Evolutionary conservation across 108 stramenopile species (phyloP).

Genomic region (Skeletonema tropicum): DNA sequence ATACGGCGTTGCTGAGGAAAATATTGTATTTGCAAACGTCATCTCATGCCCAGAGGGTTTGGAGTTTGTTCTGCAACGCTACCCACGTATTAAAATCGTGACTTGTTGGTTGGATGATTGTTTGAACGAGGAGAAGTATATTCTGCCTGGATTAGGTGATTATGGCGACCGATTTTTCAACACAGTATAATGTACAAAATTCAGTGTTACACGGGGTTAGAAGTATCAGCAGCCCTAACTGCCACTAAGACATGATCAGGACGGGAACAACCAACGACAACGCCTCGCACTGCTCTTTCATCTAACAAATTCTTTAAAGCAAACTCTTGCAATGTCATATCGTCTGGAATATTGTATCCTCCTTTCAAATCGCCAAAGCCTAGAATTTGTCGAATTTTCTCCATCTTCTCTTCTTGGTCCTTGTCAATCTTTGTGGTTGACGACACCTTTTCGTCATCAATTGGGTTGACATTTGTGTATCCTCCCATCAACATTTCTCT

Average conservation of each 20-base stretch:
- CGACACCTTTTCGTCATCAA: background rate
- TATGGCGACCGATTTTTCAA: constrained; percentile 97
- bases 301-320: constrained; percentile 60
- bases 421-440: constrained; percentile 13
- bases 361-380: constrained; percentile 34
- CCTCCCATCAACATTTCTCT: constrained; percentile 69
- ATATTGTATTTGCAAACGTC: constrained; percentile 94
- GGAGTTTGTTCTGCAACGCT: constrained; percentile 45
- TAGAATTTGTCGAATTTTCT: constrained; percentile 16
- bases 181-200: constrained; percentile 51
- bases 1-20: constrained; percentile 59
- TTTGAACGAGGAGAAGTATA: constrained; percentile 94
- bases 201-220: constrained; percentile 31
- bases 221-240: constrained; percentile 29
- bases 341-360: constrained; percentile 62
- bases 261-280: constrained; percentile 47
- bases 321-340: constrained; percentile 77
- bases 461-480: constrained; percentile 13
- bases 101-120: constrained; percentile 90
- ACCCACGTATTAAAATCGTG: constrained; percentile 84
- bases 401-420: constrained; percentile 31
- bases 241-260: constrained; percentile 55
- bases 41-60: constrained; percentile 97
- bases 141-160: constrained; percentile 98
- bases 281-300: constrained; percentile 34